Evolutionary conservation across 108 stramenopile species (phyloP).

Genomic region (Skeletonema potamos): DNA sequence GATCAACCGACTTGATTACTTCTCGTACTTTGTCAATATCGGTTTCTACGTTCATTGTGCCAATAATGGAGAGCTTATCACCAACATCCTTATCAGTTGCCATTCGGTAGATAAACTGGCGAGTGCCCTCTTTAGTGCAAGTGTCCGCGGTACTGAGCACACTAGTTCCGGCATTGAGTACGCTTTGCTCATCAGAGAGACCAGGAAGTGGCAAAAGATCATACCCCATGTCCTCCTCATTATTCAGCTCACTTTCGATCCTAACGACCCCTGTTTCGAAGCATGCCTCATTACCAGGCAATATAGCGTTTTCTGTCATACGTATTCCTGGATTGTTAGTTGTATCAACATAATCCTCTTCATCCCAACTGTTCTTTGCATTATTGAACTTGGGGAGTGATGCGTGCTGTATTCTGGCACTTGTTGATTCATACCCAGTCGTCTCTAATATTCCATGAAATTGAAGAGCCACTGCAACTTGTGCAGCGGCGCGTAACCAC

Average conservation of each 20-base stretch:
- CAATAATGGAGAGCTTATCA: slow-evolving; percentile 49
- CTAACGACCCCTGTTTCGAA: slow-evolving; percentile 81
- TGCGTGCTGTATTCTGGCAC: slow-evolving; percentile 86
- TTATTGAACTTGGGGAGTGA: slow-evolving; percentile 71
- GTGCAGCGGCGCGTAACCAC: slow-evolving; percentile 88
- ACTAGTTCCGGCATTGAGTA: slow-evolving; percentile 54
- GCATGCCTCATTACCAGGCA: slow-evolving; percentile 12
- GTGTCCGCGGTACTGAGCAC: slow-evolving; percentile 8
- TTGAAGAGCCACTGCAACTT: slow-evolving; percentile 81
- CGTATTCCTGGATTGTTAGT: background rate
- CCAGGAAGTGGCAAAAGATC: slow-evolving; percentile 83
- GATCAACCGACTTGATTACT: slow-evolving; percentile 72
- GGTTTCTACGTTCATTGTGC: slow-evolving; percentile 76
- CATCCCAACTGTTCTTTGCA: slow-evolving; percentile 45
- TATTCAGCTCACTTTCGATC: slow-evolving; percentile 59
- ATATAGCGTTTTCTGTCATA: background rate
- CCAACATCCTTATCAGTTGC: slow-evolving; percentile 8
- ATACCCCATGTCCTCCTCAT: slow-evolving; percentile 58
- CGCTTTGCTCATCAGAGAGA: slow-evolving; percentile 69
- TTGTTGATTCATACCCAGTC: slow-evolving; percentile 75
- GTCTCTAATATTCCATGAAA: slow-evolving; percentile 89
- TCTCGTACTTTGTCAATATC: slow-evolving; percentile 85
- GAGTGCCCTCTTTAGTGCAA: slow-evolving; percentile 35
- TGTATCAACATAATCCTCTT: slow-evolving; percentile 41
- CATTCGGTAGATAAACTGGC: slow-evolving; percentile 23